These are phyloP conservation scores for Crithidia brevicula DNA, from an alignment of 208 protist genomes.

Conservation along the genomic window DNA sequence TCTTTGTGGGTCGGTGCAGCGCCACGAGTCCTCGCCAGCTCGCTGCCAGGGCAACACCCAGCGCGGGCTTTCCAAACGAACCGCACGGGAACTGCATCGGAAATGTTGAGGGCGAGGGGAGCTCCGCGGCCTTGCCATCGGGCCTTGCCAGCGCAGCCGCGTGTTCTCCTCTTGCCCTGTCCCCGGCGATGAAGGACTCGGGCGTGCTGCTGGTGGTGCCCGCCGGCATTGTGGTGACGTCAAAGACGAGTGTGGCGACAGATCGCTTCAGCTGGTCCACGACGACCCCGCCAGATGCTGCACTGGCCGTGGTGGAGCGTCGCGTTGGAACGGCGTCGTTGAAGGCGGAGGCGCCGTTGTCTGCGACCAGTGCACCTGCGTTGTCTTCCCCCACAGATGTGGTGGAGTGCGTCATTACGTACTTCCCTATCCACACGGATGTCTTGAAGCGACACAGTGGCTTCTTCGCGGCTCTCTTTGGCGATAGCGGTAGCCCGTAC, in stretches of 20 bases:
- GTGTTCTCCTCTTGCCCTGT: no score
- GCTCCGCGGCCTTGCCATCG: not conserved
- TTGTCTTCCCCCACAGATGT: not conserved
- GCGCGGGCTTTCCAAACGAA: not conserved
- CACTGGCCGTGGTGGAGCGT: constrained; percentile 22
- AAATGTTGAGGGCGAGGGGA: not conserved
- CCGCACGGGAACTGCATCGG: not conserved
- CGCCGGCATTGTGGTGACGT: constrained; percentile 12
- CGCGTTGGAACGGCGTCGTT: no score
- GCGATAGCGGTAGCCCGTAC: constrained; percentile 22
- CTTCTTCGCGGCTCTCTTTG: constrained; percentile 23
- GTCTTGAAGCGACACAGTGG: constrained; percentile 14
- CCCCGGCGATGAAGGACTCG: constrained; percentile 4
- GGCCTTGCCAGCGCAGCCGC: not conserved
- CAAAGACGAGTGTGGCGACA: constrained; percentile 11
- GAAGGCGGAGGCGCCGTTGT: no score
- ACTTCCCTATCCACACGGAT: constrained; percentile 20
- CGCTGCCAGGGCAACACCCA: no score
- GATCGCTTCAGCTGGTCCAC: constrained; percentile 13
- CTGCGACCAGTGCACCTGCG: not conserved
- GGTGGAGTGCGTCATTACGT: constrained; percentile 19
- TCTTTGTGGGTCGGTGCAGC: not conserved
- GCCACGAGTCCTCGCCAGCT: no score
- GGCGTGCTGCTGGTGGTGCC: constrained; percentile 23
- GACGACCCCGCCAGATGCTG: constrained; percentile 15